Conservation (phyloP, 805 yeast genomes). For the Candida tammaniensis region DNA sequence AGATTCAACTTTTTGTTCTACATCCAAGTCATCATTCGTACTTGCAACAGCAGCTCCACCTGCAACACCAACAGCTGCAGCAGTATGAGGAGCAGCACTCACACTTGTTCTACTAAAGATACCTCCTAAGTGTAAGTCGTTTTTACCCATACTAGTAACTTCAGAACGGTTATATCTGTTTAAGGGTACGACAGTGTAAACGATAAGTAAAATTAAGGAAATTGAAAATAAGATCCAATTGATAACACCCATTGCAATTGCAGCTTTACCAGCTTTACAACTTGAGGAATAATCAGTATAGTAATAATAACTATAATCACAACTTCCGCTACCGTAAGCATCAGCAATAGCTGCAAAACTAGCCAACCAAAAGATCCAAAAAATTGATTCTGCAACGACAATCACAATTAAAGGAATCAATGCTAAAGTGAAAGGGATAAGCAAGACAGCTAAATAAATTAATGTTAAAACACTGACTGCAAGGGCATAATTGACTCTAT, state of each 20-base stretch:
- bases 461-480: conserved; percentile 13
- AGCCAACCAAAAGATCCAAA: conserved; percentile 22
- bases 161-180: conserved; percentile 2
- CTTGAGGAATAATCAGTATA: not conserved
- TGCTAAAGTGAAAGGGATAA: conserved; percentile 11
- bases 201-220: conserved; percentile 15
- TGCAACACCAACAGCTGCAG: not conserved
- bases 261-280: conserved; percentile 21
- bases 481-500: conserved; percentile 12
- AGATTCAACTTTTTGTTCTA: conserved; percentile 2
- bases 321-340: conserved; percentile 16
- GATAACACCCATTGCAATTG: conserved; percentile 19
- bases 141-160: conserved; percentile 2
- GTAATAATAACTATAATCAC: conserved; percentile 2
- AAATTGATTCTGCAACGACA: conserved; percentile 14
- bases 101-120: not conserved
- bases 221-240: conserved; percentile 19
- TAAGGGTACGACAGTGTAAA: conserved; percentile 18
- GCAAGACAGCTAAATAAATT: conserved; percentile 8
- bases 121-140: not conserved
- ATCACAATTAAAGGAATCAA: conserved; percentile 12
- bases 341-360: conserved; percentile 21
- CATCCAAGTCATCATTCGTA: not conserved
- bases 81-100: not conserved
- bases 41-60: not conserved